Evolutionary conservation across 495 filamentous ascomycete genomes (phyloP), one percentile per base, ranked within the genome.

Genomic region (Daldinia vernicosa): DNA sequence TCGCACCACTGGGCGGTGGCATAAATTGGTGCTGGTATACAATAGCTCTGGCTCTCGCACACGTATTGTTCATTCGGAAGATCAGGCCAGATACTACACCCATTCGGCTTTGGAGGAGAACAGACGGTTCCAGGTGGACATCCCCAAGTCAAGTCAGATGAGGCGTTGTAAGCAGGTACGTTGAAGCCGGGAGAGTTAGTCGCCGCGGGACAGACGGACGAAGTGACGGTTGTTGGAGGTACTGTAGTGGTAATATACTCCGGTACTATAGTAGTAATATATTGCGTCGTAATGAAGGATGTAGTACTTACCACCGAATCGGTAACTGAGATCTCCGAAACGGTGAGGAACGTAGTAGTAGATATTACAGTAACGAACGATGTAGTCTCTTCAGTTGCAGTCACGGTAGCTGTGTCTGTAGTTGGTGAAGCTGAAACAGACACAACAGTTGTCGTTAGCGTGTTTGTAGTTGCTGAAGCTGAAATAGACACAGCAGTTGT

Each of bases 111-210:
- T 1, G 85, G 80, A 65, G 77, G 76, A 43, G 77, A 77, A 77
- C 91, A 93, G 22, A 92, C 77, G 14, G 67, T 87, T 1, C 90
- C 90, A 9, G 91, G 88, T 8, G 77, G 58, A 67, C 91, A 93
- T 33, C 90, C 90, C 83, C 83, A 89, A 1, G 83, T 84, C 35
- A 72, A 76, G 43, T 86, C 77, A 4, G 78, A 79, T 26, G 33
- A 50, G 56, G 64, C 28, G 27, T 73, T 28, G 19, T 74, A 75
- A 27, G 57, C 26, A 17, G 70, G 54, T 19, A 62, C n/a, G n/a
- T 53, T 40, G 17, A 71, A 17, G 1, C 40, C 63, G 15, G 30
- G 27, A 7, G 54, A 24, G 12, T 74, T 75, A 1, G 74, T 76
- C 17, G 77, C 75, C 0, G 72, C 60, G 4, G 77, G 52, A 61